phyloP scores from a whole-genome alignment of 2,329 filamentous ascomycete genomes.

The Fusarium sp. region DNA sequence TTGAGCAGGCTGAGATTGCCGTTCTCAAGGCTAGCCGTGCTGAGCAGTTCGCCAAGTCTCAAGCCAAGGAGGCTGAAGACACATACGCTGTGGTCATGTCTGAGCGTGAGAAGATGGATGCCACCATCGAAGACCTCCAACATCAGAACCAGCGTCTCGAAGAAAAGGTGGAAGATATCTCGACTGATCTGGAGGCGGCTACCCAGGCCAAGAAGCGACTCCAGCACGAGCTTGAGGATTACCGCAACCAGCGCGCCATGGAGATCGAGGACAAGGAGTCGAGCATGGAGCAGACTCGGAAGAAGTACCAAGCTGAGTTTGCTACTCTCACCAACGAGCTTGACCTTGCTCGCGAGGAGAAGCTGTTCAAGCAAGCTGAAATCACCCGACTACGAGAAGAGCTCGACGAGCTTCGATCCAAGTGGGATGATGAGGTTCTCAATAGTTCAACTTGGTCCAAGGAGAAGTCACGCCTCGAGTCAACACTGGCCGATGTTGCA shows the following conservation, averaged over 20 bases:
- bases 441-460: conserved; percentile 99
- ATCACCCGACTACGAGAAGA: conserved; percentile 93
- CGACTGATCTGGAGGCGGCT: conserved; percentile 87
- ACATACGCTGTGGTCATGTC: conserved; percentile 91
- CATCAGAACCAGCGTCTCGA: conserved; percentile 90
- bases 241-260: conserved; percentile 92
- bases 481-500: conserved; percentile 88
- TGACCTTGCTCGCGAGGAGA: conserved; percentile 91
- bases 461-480: conserved; percentile 92
- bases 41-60: conserved; percentile 92
- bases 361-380: conserved; percentile 86
- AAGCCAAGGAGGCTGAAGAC: conserved; percentile 91
- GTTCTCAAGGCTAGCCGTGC: conserved; percentile 92
- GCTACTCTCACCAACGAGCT: conserved; percentile 90
- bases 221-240: conserved; percentile 97
- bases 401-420: conserved; percentile 91
- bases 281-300: conserved; percentile 95
- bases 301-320: conserved; percentile 97
- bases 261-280: conserved; percentile 97
- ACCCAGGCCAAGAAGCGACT: conserved; percentile 92
- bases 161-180: conserved; percentile 90
- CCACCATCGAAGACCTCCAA: conserved; percentile 88
- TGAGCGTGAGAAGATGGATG: conserved; percentile 91
- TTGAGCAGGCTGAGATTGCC: conserved; percentile 96
- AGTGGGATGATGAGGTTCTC: conserved; percentile 98